Base-by-base conservation (phyloP, 1,139 yeast species). In the Scheffersomyces segobiensis region DNA sequence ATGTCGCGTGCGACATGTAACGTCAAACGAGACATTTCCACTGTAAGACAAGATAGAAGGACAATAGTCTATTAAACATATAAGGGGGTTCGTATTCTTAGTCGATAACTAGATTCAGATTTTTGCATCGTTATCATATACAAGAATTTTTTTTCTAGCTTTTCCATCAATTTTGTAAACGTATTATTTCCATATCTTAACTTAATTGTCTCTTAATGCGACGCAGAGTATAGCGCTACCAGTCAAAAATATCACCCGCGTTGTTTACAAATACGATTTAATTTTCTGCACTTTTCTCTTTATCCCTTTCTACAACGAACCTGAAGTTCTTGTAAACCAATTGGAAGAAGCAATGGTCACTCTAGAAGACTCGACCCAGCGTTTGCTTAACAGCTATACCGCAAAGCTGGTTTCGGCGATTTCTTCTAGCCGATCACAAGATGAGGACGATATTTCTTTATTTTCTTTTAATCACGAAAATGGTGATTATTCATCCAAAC, bases 181-280 rank as follows among this genome's bases (percentile, higher is more conserved):
- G 26, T 7, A 32, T 5, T 10, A 32, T 12, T 32, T 12, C 42
- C 17, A 2, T 32, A 14, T 32, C 42, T 12, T 32, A 14, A 14
- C 4, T 32, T 32, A 7, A 7, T 32, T 10, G 42, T 24, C 32
- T 24, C 42, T 32, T 10, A 10, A 32, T 32, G 42, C 42, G 17
- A 32, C 12, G 12, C n/a, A 2, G 8, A 12, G 3, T 32, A 1
- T 17, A 32, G 42, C 42, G 42, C 42, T 32, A 32, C 42, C 42
- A 14, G 42, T 32, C 17, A 12, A 32, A 2, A 32, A 12, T 32
- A 12, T 32, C 42, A 32, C 26, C 32, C 53, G 53, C 53, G 56
- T 50, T 53, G 57, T 55, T 50, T 53, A 55, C 57, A 55, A 55
- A 55, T 39, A 53, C 42, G 50, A 24, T 19, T n/a, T 48, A 48